A percentile compares a stretch with the other conserved stretches of the same genome.
These are phyloP conservation scores for Nicotiana tomentosiformis DNA, from an alignment of 257 asterid genomes.

Conservation along the genomic window DNA sequence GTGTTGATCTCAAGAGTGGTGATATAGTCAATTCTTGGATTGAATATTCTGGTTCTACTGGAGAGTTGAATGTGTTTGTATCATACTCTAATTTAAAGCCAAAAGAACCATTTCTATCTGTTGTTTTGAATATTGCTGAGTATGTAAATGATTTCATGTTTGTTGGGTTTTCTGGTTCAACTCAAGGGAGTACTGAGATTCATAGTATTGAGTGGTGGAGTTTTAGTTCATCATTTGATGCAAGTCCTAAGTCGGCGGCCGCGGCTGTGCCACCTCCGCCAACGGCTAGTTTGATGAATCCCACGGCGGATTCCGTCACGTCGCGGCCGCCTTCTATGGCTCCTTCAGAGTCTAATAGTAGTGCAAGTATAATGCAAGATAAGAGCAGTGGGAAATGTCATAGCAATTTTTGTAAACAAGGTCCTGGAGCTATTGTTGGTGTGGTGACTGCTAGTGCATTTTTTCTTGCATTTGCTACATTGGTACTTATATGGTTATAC, in stretches of 20 bases:
- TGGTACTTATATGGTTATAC: conserved; percentile 46
- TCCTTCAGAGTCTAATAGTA: conserved; percentile 24
- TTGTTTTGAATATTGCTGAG: conserved; percentile 38
- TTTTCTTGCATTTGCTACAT: conserved; percentile 45
- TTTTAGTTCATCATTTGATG: conserved; percentile 58
- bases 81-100: conserved; percentile 74
- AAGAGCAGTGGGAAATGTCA: conserved; percentile 38
- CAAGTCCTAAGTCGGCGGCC: conserved; percentile 27
- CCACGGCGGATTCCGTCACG: conserved; percentile 31
- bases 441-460: conserved; percentile 79
- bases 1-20: conserved; percentile 73
- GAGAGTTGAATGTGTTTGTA: conserved; percentile 39
- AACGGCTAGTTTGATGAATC: conserved; percentile 36
- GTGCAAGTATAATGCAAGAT: conserved; percentile 7
- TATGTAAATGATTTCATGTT: conserved; percentile 60
- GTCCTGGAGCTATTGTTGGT: conserved; percentile 70
- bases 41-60: conserved; percentile 55
- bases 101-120: conserved; percentile 47
- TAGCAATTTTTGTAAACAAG: conserved; percentile 45
- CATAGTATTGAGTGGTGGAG: conserved; percentile 87
- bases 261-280: conserved; percentile 60
- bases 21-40: conserved; percentile 72
- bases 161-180: conserved; percentile 73
- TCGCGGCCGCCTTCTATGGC: conserved; percentile 43
- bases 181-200: conserved; percentile 84